Percentiles rank a stretch among this genome's conserved stretches.
These are phyloP conservation scores for Effrenium voratum DNA, from an alignment of 73 alveolate genomes.

Conservation along the genomic window DNA sequence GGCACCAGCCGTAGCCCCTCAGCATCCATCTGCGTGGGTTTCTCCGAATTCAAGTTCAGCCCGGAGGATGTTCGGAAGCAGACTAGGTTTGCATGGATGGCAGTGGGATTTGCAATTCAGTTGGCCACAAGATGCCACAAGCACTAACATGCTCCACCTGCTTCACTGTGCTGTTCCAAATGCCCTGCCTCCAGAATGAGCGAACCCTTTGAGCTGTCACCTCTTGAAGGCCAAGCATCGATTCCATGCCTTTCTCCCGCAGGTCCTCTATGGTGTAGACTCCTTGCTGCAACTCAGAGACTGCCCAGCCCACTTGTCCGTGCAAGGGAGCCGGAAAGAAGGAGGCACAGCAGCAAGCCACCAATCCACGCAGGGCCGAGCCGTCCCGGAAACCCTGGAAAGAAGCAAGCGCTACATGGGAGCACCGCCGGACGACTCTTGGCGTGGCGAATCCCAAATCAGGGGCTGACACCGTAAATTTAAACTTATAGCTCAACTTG, in stretches of 20 bases:
- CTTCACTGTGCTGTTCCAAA: background rate
- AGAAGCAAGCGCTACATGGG: too few species aligned
- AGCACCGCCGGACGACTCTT: too few species aligned
- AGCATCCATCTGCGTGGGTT: too few species aligned
- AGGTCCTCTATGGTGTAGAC: constrained; percentile 96
- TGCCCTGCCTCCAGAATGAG: background rate
- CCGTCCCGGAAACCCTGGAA: too few species aligned
- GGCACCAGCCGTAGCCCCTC: constrained; percentile 96
- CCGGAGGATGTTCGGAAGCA: background rate
- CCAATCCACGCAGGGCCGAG: too few species aligned
- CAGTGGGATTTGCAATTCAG: background rate
- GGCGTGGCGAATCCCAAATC: too few species aligned
- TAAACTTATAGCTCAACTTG: too few species aligned
- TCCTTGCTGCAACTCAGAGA: constrained; percentile 83
- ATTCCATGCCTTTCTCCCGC: constrained; percentile 95
- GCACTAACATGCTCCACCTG: background rate
- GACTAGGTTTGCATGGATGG: background rate
- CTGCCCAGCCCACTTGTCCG: background rate
- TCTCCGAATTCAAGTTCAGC: too few species aligned
- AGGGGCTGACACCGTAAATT: too few species aligned
- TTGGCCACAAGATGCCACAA: background rate
- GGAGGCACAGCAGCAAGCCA: background rate
- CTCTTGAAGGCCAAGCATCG: constrained; percentile 1
- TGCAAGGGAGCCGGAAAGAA: background rate
- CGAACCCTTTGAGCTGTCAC: background rate